A percentile compares a stretch with the other conserved stretches of the same genome.
phyloP scores from a whole-genome alignment of 1,284 basidiomycete species.

The Ceratobasidium papillatum region DNA sequence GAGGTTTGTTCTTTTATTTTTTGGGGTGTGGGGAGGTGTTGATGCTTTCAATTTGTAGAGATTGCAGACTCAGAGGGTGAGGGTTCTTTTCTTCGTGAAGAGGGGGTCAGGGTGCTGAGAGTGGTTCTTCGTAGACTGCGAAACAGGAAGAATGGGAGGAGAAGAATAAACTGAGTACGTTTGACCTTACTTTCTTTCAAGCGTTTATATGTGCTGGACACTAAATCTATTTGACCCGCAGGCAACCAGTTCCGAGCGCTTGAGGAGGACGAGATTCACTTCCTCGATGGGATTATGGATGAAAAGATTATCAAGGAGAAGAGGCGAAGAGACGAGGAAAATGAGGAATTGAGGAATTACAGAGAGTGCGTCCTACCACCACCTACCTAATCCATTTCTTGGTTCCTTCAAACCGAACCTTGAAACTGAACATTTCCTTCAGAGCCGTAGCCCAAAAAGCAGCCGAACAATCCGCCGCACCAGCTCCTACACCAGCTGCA shows the following conservation, averaged over 20 bases:
- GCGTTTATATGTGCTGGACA: not conserved
- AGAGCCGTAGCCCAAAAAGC: constrained; percentile 80
- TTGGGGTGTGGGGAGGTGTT: not conserved
- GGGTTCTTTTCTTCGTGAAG: not conserved
- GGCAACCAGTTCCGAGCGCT: constrained; percentile 92
- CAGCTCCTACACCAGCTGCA: constrained; percentile 52
- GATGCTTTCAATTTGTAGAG: constrained; percentile 36
- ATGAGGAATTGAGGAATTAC: constrained; percentile 81
- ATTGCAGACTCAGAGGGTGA: constrained; percentile 49
- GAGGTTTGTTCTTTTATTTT: constrained; percentile 68
- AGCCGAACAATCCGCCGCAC: constrained; percentile 59
- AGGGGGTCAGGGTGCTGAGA: too few relatives aligned
- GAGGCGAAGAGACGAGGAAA: constrained; percentile 74
- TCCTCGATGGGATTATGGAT: constrained; percentile 82
- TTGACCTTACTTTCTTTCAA: not conserved
- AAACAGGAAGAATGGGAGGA: constrained; percentile 97
- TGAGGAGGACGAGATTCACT: constrained; percentile 89
- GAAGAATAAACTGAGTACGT: constrained; percentile 82
- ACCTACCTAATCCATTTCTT: constrained; percentile 14
- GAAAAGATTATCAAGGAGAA: constrained; percentile 79
- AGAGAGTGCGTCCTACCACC: constrained; percentile 63
- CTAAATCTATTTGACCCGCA: constrained; percentile 47
- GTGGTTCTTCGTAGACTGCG: constrained; percentile 62
- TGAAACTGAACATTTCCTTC: not conserved
- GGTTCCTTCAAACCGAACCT: not conserved